phyloP scores from a whole-genome alignment of 352 stramenopile species.

The Pythium phragmiticola region DNA sequence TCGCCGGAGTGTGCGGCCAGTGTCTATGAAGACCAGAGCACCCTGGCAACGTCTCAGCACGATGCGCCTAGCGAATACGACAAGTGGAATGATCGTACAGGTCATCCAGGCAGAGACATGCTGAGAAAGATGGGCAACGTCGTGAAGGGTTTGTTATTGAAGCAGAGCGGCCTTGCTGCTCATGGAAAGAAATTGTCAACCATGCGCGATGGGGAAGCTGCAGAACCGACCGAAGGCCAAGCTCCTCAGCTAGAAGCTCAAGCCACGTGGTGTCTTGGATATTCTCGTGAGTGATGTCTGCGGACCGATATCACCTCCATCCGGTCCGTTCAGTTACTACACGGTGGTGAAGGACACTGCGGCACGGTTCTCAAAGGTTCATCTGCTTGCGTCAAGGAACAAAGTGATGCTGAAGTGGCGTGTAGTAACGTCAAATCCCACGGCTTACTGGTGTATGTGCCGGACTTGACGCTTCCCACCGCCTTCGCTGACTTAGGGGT shows the following conservation, averaged over 20 bases:
- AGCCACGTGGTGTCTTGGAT: conserved; percentile 10
- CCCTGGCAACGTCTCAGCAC: too few relatives aligned
- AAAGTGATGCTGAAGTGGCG: conserved; percentile 22
- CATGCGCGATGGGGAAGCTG: conserved; percentile 19
- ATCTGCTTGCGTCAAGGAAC: conserved; percentile 18
- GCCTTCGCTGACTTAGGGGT: too few relatives aligned
- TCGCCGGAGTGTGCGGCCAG: not conserved
- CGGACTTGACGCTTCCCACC: too few relatives aligned
- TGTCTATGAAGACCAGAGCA: too few relatives aligned
- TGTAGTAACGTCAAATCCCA: too few relatives aligned
- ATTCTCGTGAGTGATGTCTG: conserved; percentile 17
- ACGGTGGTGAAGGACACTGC: conserved; percentile 21
- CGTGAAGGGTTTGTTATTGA: conserved; percentile 3
- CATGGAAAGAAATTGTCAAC: conserved; percentile 2
- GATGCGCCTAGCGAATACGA: too few relatives aligned
- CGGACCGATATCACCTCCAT: not conserved
- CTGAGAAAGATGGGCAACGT: conserved; percentile 10
- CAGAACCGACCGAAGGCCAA: conserved; percentile 13
- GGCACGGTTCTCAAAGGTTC: conserved; percentile 12
- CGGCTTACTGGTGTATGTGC: too few relatives aligned
- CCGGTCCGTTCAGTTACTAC: conserved; percentile 7
- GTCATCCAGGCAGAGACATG: conserved; percentile 17
- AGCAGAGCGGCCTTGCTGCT: not conserved
- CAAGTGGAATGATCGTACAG: conserved; percentile 10
- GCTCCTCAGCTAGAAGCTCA: conserved; percentile 7